Base-by-base conservation (phyloP, 2,329 filamentous ascomycete genomes). In the Epichloe festucae region DNA sequence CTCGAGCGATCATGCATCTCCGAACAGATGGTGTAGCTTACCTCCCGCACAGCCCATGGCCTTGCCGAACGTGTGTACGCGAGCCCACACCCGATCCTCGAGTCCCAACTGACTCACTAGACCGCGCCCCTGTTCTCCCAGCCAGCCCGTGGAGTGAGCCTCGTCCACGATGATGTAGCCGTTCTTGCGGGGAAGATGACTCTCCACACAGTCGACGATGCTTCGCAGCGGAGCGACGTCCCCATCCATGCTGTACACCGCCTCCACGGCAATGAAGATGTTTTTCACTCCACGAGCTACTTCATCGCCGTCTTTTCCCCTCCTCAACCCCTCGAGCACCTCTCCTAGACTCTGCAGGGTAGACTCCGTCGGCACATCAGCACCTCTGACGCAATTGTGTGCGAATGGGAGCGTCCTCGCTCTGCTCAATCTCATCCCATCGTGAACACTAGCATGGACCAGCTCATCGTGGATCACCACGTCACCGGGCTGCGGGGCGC, bases 201-300 rank as follows among this genome's bases (percentile, higher is more conserved):
- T 64, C 41, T 84, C 74, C 0, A 85, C 74, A 4, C 77, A 69
- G 0, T 72, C 64, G 1, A 85, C 73, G 17, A 90, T 77, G 5
- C 80, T 73, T 11, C 61, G 59, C 11, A 93, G 67, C 0, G 83
- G 84, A 0, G 78, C 78, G 17, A 87, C 67, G 57, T 90, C 85
- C 0, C 87, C 87, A 50, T 91, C 87, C 87, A 93, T 93, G 63
- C 85, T 89, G 64, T 93, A 91, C 0, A 89, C 71, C 0, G 76
- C 78, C 57, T 89, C 85, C 0, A 87, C 72, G 0, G 79, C 79
- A n/a, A 89, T 64, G 56, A 89, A 85, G 3, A 88, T 73, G 55
- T 78, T 82, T 0, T 61, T 62, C 1, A 60, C 53, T 0, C 77
- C 76, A 0, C 55, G 49, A 0, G 44, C 44, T 0, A 78, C 49